Conservation (phyloP, 768 basidiomycete species). For the Boletales sp. region DNA sequence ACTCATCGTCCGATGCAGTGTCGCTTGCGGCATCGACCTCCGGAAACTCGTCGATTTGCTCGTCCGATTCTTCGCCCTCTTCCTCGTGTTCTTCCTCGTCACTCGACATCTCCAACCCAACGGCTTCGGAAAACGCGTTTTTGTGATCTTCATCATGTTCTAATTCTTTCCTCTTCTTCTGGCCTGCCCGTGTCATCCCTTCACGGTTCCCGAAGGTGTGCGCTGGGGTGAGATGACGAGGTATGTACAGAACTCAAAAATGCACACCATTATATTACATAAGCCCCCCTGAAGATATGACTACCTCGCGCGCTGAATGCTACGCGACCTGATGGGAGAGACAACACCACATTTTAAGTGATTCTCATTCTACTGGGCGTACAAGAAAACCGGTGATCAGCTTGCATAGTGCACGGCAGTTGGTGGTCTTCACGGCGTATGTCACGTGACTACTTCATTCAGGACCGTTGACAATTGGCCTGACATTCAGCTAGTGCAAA, state of each 20-base stretch:
- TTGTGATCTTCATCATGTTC: conserved; percentile 37
- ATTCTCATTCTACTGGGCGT: too few relatives aligned
- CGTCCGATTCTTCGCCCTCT: conserved; percentile 43
- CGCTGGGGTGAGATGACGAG: background rate
- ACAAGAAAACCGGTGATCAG: too few relatives aligned
- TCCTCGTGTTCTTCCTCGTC: conserved; percentile 56
- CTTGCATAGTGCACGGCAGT: too few relatives aligned
- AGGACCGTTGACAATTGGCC: background rate
- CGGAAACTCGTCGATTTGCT: conserved; percentile 71
- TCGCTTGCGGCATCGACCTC: conserved; percentile 57
- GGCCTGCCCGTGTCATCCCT: conserved; percentile 34
- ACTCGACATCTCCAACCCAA: conserved; percentile 66
- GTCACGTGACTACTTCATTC: conserved; percentile 9
- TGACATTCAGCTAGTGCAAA: background rate
- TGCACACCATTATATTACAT: background rate
- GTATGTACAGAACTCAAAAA: background rate
- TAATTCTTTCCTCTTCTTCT: conserved; percentile 58
- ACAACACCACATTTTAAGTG: too few relatives aligned
- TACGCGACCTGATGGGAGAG: too few relatives aligned
- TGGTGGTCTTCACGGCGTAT: too few relatives aligned
- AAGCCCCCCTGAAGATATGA: conserved; percentile 1
- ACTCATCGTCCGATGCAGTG: conserved; percentile 28
- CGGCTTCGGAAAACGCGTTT: conserved; percentile 35
- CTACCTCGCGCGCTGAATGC: too few relatives aligned
- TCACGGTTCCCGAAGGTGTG: conserved; percentile 29